Evolutionary conservation across 2,329 filamentous ascomycete genomes (phyloP), one percentile per base, ranked within the genome.

Genomic region (Microsporum audouinii): DNA sequence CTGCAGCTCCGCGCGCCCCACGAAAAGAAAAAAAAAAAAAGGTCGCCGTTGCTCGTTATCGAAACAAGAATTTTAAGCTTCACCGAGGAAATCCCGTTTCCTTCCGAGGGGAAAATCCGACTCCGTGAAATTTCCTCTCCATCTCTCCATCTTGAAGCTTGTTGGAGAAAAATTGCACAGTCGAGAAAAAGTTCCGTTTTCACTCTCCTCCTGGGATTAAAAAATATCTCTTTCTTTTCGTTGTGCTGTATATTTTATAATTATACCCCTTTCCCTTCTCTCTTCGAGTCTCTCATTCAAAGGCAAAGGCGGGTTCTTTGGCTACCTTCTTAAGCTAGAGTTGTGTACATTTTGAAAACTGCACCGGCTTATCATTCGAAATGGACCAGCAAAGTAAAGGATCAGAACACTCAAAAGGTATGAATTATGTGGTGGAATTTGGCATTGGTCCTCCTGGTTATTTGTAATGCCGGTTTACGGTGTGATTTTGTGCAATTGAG

Each of bases 381-480:
- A 76, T 76, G 74, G 71, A 72, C 53, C 70, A 75, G 65, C 68
- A 70, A 62, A 75, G 75, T 72, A 73, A 70, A 59, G 69, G 71
- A 38, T 63, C 68, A 67, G 72, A 75, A 69, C 68, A 71, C 70
- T 71, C 72, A 63, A 71, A 75, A 73, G 74, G 74, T 75, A 64
- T 51, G 68, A 57, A 53, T 7, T 60, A 31, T 56, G 10, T 5
- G 17, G 14, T 38, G 34, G 38, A 27, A 17, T 36, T 2, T 61
- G 36, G 39, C 58, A 61, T 61, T 57, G 61, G 56, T 8, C 43
- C 10, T 17, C 8, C 49, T 34, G 7, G 12, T 51, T 6, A 17
- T 38, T n/a, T 23, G n/a, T 7, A 38, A 36, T 17, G 36, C 14
- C 17, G 36, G 31, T 7, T 6, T 56, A 38, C 23, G 14, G n/a